Evolutionary conservation across 2,329 filamentous ascomycete genomes (phyloP).

Genomic region (Eutypa lata): DNA sequence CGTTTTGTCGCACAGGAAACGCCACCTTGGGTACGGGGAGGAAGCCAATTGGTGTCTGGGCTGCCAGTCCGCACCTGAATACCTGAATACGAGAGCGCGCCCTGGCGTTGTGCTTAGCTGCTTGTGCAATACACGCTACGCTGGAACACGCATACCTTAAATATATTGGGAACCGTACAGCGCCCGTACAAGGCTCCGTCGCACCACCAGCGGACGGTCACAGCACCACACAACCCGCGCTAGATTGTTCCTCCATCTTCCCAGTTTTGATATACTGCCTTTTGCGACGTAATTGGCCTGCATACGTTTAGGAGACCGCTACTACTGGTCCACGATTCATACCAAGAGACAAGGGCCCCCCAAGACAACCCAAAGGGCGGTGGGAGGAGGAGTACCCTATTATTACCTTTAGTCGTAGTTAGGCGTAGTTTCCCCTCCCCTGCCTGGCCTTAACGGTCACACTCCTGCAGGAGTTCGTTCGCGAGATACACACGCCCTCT

Average conservation of each 20-base stretch:
- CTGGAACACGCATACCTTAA: conserved; percentile 21
- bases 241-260: conserved; percentile 21
- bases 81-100: conserved; percentile 30
- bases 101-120: conserved; percentile 20
- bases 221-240: conserved; percentile 26
- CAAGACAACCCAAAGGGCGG: conserved; percentile 21
- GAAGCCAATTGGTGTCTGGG: conserved; percentile 30
- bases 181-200: conserved; percentile 25
- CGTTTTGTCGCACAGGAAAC: conserved; percentile 29
- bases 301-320: conserved; percentile 21
- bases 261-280: conserved; percentile 20
- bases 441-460: conserved; percentile 20
- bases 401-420: conserved; percentile 11
- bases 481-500: conserved; percentile 20
- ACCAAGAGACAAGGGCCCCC: conserved; percentile 20
- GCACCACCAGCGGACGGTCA: conserved; percentile 27
- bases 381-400: conserved; percentile 17
- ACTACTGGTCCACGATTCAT: conserved; percentile 24
- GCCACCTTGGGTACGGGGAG: conserved; percentile 31
- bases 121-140: conserved; percentile 20
- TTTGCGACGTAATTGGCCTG: conserved; percentile 26
- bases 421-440: conserved; percentile 7
- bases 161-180: conserved; percentile 10
- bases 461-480: conserved; percentile 23
- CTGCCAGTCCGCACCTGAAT: conserved; percentile 23